Base-by-base conservation (phyloP, 306 rosid species). In the Trichosanthes cucumerina region DNA sequence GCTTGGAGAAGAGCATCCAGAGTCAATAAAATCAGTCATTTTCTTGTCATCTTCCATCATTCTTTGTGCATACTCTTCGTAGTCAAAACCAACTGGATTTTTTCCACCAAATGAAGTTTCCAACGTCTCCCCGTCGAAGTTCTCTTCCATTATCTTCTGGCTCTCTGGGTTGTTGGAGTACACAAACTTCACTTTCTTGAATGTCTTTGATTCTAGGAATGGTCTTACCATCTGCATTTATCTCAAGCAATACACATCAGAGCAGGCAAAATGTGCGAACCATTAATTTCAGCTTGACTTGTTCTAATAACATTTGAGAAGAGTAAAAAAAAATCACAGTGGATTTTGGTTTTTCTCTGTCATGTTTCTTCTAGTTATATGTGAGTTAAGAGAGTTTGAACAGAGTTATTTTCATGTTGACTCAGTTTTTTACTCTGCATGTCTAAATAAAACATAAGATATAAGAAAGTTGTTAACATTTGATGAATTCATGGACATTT, bases 81-180 rank as follows among this genome's bases (percentile, higher is more conserved):
- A 83, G 83, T 88, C 80, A 21, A 87, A 84, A 38, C 83, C 89
- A 14, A 7, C 77, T 7, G 86, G 18, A 66, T 71, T 82, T 58
- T 75, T 87, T 63, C 97, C 97, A 26, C 97, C 97, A 79, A 89
- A 93, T 76, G 79, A 74, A 23, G 82, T 38, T 86, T 93, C 97
- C 82, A 93, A 76, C 80, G 79, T 87, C 49, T 91, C 88, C 82
- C 79, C 65, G 78, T 87, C 83, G 39, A 93, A 89, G 56, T 87
- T 47, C 75, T 93, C 96, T 80, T 88, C 88, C 88, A 93, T 87
- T 70, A 83, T 78, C 91, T 44, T 76, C 82, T 77, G 78, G 82
- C 95, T 88, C 72, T 68, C 87, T 9, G 84, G 86, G 84, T 89
- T 86, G 78, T 84, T 85, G 24, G 96, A 84, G 86, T 89, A 91